These are phyloP conservation scores for Tricholoma matsutake DNA, from an alignment of 768 basidiomycete genomes.

Conservation along the genomic window DNA sequence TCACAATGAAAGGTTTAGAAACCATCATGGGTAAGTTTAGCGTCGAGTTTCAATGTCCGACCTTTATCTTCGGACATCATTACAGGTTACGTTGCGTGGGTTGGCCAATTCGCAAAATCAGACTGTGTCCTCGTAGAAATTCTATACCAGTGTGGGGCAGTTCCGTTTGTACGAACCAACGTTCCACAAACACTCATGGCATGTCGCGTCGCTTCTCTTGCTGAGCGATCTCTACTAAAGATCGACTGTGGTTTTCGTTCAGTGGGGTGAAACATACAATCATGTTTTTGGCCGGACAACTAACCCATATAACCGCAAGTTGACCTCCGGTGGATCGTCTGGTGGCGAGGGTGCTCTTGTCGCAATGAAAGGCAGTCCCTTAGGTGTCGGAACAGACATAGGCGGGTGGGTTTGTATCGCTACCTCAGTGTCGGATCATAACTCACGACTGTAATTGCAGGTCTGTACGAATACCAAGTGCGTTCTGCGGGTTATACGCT, in stretches of 20 bases:
- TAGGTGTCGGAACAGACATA: conserved; percentile 66
- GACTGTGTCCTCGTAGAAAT: conserved; percentile 54
- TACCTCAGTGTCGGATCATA: background rate
- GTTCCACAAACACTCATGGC: conserved; percentile 57
- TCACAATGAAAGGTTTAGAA: conserved; percentile 59
- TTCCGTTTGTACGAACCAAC: conserved; percentile 54
- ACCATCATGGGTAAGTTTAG: conserved; percentile 31
- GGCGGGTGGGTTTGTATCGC: conserved; percentile 40
- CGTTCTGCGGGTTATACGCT: conserved; percentile 56
- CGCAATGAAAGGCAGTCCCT: conserved; percentile 54
- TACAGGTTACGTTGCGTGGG: conserved; percentile 52
- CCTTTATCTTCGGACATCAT: background rate
- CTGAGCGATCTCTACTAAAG: background rate
- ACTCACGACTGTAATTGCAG: conserved; percentile 20
- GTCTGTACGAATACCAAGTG: conserved; percentile 54
- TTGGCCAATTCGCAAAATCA: conserved; percentile 42
- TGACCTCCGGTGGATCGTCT: conserved; percentile 62
- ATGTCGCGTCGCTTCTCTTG: background rate
- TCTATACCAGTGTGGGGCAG: conserved; percentile 52
- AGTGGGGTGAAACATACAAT: conserved; percentile 60
- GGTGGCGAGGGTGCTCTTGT: conserved; percentile 68
- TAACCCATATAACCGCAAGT: conserved; percentile 55
- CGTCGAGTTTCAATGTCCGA: background rate
- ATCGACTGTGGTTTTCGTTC: conserved; percentile 7
- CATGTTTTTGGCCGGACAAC: conserved; percentile 59